Percentiles rank a stretch among this genome's conserved stretches.
These are phyloP conservation scores for Colletotrichum sp. DNA, from an alignment of 2,329 filamentous ascomycete species.

Conservation along the genomic window DNA sequence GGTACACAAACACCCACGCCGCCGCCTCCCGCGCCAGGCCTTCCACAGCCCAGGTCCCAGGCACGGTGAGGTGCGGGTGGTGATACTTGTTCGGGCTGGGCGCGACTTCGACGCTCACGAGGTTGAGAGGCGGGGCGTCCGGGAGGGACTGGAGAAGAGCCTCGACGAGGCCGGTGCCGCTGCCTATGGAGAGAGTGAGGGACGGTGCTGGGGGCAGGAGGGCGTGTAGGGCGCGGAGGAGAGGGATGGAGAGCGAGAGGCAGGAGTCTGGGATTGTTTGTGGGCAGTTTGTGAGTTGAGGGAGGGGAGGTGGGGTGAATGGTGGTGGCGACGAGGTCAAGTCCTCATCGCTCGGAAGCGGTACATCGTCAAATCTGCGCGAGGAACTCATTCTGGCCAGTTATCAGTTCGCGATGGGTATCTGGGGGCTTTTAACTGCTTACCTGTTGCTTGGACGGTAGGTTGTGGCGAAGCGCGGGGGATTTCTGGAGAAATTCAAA, in stretches of 20 bases:
- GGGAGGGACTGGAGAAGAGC: constrained; percentile 24
- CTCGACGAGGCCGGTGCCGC: constrained; percentile 34
- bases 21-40: constrained; percentile 27
- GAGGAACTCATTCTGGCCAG: background rate
- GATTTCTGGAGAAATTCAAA: background rate
- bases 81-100: background rate
- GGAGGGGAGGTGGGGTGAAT: background rate
- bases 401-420: background rate
- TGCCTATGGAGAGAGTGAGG: constrained; percentile 30
- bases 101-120: constrained; percentile 16
- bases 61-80: constrained; percentile 27
- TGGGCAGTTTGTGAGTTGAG: background rate
- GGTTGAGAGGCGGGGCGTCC: background rate
- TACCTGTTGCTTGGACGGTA: background rate
- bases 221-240: constrained; percentile 24
- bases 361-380: background rate
- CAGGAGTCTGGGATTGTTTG: constrained; percentile 30
- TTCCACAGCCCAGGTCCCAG: constrained; percentile 34
- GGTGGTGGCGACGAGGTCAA: background rate
- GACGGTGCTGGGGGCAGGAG: background rate
- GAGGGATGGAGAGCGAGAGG: constrained; percentile 29
- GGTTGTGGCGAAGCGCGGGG: background rate
- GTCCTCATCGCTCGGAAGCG: background rate
- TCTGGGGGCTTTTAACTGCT: background rate
- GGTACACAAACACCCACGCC: constrained; percentile 37